phyloP scores from a whole-genome alignment of 805 yeast genomes.

The Scheffersomyces amazonensis region DNA sequence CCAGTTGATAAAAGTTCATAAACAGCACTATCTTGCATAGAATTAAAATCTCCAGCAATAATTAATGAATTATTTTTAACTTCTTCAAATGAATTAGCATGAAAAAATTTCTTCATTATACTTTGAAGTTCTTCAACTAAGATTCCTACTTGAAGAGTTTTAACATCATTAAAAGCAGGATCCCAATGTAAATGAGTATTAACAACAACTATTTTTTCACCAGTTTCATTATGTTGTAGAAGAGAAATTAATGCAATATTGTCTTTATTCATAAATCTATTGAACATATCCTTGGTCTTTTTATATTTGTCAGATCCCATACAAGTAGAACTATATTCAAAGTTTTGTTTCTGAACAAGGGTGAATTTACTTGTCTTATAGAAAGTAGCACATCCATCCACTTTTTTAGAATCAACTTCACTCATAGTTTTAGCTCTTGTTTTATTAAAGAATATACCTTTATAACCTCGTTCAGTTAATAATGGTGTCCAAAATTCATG shows the following conservation, averaged over 20 bases:
- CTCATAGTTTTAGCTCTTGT: constrained; percentile 90
- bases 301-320: constrained; percentile 82
- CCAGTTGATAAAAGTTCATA: constrained; percentile 87
- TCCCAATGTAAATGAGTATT: constrained; percentile 99
- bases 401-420: constrained; percentile 77
- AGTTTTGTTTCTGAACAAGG: constrained; percentile 63
- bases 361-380: constrained; percentile 68
- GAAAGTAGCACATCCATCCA: constrained; percentile 98
- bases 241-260: constrained; percentile 79
- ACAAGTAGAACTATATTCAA: constrained; percentile 82
- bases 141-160: constrained; percentile 92
- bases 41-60: constrained; percentile 95
- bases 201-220: constrained; percentile 69
- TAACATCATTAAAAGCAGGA: constrained; percentile 93
- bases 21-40: constrained; percentile 84
- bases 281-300: constrained; percentile 90
- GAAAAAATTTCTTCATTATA: constrained; percentile 49
- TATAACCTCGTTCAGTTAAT: constrained; percentile 71
- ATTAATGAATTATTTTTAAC: constrained; percentile 68
- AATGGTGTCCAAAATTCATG: constrained; percentile 85
- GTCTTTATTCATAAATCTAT: constrained; percentile 94
- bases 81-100: constrained; percentile 46
- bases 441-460: constrained; percentile 79
- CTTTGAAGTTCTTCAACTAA: constrained; percentile 82
- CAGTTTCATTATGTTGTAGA: constrained; percentile 70